phyloP scores from a whole-genome alignment of 257 asterid genomes.

The Capsicum pubescens region DNA sequence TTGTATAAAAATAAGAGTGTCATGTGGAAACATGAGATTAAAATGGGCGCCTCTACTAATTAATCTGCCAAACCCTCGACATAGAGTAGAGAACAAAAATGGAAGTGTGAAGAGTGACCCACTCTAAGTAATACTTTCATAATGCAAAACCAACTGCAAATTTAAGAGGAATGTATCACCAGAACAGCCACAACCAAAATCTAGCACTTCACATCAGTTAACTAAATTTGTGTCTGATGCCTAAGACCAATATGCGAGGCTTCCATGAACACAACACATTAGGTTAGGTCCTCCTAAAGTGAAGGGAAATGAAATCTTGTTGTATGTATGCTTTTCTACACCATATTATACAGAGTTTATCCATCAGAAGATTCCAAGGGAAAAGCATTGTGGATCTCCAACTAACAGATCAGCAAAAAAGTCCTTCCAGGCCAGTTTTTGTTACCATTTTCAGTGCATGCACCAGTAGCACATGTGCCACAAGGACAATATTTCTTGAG shows the following conservation, averaged over 20 bases:
- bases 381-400: neutral
- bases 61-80: conserved; percentile 19
- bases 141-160: conserved; percentile 12
- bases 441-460: conserved; percentile 6
- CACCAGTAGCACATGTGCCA: neutral
- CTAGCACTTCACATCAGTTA: neutral
- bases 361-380: conserved; percentile 22
- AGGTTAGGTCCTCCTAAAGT: conserved; percentile 8
- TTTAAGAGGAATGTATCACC: conserved; percentile 4
- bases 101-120: neutral
- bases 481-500: neutral
- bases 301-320: conserved; percentile 4
- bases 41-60: neutral
- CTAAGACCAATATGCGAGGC: conserved; percentile 14
- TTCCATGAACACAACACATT: neutral
- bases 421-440: neutral
- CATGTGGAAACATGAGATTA: neutral
- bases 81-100: conserved; percentile 12
- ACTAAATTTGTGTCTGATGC: conserved; percentile 5
- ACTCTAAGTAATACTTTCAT: neutral
- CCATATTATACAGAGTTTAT: conserved; percentile 3
- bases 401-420: neutral
- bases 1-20: neutral
- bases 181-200: neutral
- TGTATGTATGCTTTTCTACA: neutral